Percentiles rank a stretch among this genome's conserved stretches.
These are phyloP conservation scores for Arabidopsis hybrid DNA, from an alignment of 441 rosid species.

Conservation along the genomic window DNA sequence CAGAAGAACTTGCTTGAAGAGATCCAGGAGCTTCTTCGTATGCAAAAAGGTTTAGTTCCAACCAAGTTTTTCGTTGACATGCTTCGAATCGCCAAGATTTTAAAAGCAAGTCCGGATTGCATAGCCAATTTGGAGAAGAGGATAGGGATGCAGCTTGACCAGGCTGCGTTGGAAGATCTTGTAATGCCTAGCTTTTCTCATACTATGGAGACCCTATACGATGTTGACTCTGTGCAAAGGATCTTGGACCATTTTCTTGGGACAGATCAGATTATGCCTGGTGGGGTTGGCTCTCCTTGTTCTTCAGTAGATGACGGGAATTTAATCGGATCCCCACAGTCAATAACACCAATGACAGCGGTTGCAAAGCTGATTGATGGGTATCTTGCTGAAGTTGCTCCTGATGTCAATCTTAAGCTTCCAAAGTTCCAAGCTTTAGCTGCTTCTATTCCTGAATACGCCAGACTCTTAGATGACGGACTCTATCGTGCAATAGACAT, in stretches of 20 bases:
- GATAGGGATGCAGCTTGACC: constrained; percentile 97
- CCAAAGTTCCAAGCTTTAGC: constrained; percentile 93
- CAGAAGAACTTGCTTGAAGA: constrained; percentile 82
- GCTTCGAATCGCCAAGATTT: constrained; percentile 85
- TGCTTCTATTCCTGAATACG: constrained; percentile 88
- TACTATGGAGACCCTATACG: constrained; percentile 91
- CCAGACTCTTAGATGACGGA: constrained; percentile 93
- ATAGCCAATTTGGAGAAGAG: constrained; percentile 76
- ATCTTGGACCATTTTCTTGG: constrained; percentile 87
- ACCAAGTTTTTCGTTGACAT: constrained; percentile 87
- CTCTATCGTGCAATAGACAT: constrained; percentile 96
- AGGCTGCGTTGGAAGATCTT: constrained; percentile 93
- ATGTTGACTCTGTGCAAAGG: constrained; percentile 90
- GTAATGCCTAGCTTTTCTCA: constrained; percentile 90
- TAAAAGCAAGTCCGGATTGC: constrained; percentile 69
- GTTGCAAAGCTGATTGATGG: constrained; percentile 96
- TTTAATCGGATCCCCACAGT: constrained; percentile 79
- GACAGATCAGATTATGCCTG: constrained; percentile 70
- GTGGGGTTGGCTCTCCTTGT: constrained; percentile 80
- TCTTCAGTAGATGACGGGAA: constrained; percentile 77
- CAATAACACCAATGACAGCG: constrained; percentile 77
- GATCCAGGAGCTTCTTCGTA: constrained; percentile 70
- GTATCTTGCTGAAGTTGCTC: constrained; percentile 96
- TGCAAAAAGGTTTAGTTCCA: constrained; percentile 82
- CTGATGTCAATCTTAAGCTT: constrained; percentile 91